Percentiles rank a stretch among this genome's conserved stretches.
These are phyloP conservation scores for Vitis amurensis DNA, from an alignment of 164 flowering plant species.

Conservation along the genomic window DNA sequence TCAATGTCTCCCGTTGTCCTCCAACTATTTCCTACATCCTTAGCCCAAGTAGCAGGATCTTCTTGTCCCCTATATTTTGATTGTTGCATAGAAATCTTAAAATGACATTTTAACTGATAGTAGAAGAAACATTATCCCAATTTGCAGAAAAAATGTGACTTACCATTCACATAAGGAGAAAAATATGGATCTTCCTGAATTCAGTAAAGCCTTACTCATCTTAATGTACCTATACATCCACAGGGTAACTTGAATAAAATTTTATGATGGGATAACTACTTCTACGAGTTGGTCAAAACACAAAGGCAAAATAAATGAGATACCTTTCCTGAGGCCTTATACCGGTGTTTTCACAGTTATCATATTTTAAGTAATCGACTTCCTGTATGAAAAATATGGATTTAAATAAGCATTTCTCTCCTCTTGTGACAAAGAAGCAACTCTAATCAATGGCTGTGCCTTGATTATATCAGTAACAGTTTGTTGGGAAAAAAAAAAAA, in stretches of 20 bases:
- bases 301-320: background rate
- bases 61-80: slow-evolving; percentile 55
- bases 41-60: slow-evolving; percentile 81
- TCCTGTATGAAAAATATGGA: slow-evolving; percentile 28
- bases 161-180: slow-evolving; percentile 83
- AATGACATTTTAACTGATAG: background rate
- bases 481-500: background rate
- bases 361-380: slow-evolving; percentile 61
- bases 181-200: slow-evolving; percentile 63
- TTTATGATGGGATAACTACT: no score
- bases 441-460: no score
- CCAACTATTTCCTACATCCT: slow-evolving; percentile 69
- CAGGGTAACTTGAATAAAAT: no score
- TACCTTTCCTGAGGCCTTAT: slow-evolving; percentile 41
- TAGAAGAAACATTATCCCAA: background rate
- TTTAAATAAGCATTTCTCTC: background rate
- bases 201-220: slow-evolving; percentile 64
- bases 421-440: no score
- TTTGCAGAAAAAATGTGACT: slow-evolving; percentile 5
- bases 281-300: no score
- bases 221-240: slow-evolving; percentile 43
- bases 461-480: background rate
- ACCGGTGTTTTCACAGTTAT: slow-evolving; percentile 45
- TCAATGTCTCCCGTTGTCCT: slow-evolving; percentile 74
- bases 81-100: background rate